Percentiles rank a stretch among this genome's conserved stretches.
phyloP scores from a whole-genome alignment of 2,329 filamentous ascomycete genomes.

The Colletotrichum spaethianum region DNA sequence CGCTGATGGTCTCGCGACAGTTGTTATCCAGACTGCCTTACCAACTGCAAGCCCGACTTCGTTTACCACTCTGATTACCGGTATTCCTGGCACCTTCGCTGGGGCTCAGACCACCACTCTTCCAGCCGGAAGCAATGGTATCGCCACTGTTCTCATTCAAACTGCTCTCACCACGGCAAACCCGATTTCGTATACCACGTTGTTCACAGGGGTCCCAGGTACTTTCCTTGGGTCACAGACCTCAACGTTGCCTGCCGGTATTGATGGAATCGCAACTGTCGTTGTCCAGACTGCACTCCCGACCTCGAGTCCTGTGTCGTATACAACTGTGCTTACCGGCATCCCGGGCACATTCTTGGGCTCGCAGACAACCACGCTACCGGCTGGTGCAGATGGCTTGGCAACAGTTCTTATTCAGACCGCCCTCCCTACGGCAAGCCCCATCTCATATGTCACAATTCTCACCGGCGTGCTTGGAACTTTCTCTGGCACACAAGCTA shows the following conservation, averaged over 20 bases:
- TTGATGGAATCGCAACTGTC: background rate
- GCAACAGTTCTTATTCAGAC: constrained; percentile 4
- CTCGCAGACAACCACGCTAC: background rate
- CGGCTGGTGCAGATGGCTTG: background rate
- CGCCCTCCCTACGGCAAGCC: constrained; percentile 1
- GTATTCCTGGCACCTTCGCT: background rate
- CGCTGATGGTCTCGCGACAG: constrained; percentile 2
- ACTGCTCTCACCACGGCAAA: no score
- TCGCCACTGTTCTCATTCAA: constrained; percentile 5
- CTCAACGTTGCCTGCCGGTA: background rate
- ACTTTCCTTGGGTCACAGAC: background rate
- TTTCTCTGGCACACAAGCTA: background rate
- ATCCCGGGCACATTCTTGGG: background rate
- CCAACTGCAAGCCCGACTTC: background rate
- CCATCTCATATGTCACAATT: constrained; percentile 1
- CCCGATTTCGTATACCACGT: background rate
- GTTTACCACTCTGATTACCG: constrained; percentile 6
- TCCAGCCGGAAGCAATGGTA: background rate
- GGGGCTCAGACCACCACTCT: background rate
- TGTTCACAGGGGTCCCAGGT: background rate
- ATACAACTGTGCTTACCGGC: background rate
- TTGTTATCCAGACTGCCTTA: constrained; percentile 12
- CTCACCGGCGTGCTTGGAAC: constrained; percentile 15
- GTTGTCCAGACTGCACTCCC: background rate
- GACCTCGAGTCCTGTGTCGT: background rate